phyloP scores from a whole-genome alignment of 345 rosid genomes.

The Pistacia vera region DNA sequence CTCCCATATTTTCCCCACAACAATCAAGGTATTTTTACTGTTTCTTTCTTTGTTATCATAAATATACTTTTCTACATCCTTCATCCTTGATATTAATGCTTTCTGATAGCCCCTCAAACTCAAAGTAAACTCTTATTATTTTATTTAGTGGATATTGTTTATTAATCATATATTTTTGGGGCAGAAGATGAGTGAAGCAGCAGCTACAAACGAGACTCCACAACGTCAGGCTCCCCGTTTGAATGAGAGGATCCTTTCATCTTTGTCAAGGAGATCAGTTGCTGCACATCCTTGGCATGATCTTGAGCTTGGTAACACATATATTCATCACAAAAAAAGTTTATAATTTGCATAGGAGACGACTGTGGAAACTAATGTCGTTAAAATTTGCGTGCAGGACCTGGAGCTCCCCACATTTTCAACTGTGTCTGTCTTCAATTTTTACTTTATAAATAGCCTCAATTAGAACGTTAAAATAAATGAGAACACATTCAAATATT shows the following conservation, averaged over 20 bases:
- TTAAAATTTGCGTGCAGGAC: constrained; percentile 53
- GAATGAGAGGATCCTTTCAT: constrained; percentile 92
- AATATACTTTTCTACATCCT: neutral
- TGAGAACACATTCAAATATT: no score
- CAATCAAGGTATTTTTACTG: constrained; percentile 24
- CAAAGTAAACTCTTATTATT: no score
- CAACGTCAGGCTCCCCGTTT: constrained; percentile 48
- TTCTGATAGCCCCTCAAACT: no score
- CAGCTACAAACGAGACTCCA: constrained; percentile 17
- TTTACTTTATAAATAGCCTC: neutral
- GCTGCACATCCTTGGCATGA: constrained; percentile 99
- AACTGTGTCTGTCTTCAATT: constrained; percentile 52
- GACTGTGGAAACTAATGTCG: constrained; percentile 15
- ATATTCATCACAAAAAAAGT: neutral
- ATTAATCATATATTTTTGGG: neutral
- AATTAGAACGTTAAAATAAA: neutral
- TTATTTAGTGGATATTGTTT: neutral
- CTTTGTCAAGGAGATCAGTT: constrained; percentile 86
- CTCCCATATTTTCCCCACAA: constrained; percentile 6
- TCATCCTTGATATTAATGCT: no score
- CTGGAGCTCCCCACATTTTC: constrained; percentile 75
- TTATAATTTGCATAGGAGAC: neutral
- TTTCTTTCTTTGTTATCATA: neutral
- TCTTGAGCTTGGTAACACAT: constrained; percentile 81
- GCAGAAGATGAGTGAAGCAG: constrained; percentile 49